A percentile compares a stretch with the other conserved stretches of the same genome.
Conservation (phyloP, 176 grass and related monocot species). For the Urochloa ruziziensis region DNA sequence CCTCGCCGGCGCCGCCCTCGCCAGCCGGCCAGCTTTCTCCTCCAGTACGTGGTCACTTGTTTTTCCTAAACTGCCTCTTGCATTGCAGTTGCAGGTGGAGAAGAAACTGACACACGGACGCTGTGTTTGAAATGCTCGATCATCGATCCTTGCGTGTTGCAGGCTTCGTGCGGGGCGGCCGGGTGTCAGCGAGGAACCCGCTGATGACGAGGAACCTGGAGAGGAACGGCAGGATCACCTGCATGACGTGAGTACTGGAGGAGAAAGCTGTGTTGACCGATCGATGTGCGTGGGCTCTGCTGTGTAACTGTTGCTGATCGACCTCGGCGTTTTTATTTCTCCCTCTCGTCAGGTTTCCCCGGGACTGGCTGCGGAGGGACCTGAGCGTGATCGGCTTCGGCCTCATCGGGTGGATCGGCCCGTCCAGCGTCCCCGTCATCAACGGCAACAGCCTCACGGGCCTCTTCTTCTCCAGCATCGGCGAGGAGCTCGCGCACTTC, state of each 20-base stretch:
- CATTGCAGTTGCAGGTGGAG: too few relatives aligned
- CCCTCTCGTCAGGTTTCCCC: slow-evolving; percentile 49
- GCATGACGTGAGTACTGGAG: slow-evolving; percentile 59
- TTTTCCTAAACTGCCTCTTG: background rate
- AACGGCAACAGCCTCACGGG: slow-evolving; percentile 89
- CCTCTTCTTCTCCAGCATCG: slow-evolving; percentile 94
- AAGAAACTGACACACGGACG: background rate
- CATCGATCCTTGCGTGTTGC: background rate
- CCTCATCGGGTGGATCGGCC: slow-evolving; percentile 86
- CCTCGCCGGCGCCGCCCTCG: slow-evolving; percentile 46
- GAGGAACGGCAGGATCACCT: slow-evolving; percentile 72
- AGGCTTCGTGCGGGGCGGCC: slow-evolving; percentile 47
- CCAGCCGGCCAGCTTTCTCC: slow-evolving; percentile 46
- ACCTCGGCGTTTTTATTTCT: background rate
- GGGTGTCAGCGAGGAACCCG: slow-evolving; percentile 58
- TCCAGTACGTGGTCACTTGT: slow-evolving; percentile 5
- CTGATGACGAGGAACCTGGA: slow-evolving; percentile 51
- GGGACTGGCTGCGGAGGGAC: slow-evolving; percentile 88
- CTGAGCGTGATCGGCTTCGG: slow-evolving; percentile 95
- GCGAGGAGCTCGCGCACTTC: slow-evolving; percentile 88
- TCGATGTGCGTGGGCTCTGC: too few relatives aligned
- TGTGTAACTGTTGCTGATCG: background rate
- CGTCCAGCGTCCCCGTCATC: slow-evolving; percentile 86
- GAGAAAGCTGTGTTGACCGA: too few relatives aligned
- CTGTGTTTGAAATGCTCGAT: background rate